phyloP scores from a whole-genome alignment of 2,329 filamentous ascomycete genomes.

The Allantophomopsis lycopodina region DNA sequence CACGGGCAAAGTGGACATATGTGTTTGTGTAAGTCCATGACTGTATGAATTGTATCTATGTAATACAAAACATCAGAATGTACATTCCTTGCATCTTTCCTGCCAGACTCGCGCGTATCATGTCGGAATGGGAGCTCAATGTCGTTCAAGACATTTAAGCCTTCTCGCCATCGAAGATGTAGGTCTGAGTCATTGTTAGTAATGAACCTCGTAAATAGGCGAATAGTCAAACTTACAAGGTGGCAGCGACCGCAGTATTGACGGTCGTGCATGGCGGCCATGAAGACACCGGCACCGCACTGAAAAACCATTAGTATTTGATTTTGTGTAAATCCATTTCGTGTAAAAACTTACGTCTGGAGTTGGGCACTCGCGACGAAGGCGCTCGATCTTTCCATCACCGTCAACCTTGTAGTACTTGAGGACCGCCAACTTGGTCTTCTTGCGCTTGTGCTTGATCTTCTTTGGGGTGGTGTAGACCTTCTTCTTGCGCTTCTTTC shows the following conservation, averaged over 20 bases:
- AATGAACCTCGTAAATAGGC: too few relatives aligned
- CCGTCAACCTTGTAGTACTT: conserved; percentile 99
- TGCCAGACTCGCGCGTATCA: too few relatives aligned
- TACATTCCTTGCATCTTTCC: too few relatives aligned
- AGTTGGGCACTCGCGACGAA: conserved; percentile 92
- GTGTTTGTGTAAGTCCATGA: not conserved
- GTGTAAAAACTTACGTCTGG: conserved; percentile 54
- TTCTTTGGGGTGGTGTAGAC: conserved; percentile 99
- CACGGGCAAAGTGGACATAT: too few relatives aligned
- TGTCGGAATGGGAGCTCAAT: too few relatives aligned
- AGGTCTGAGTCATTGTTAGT: conserved; percentile 26
- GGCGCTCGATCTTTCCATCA: conserved; percentile 99
- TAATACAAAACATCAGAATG: too few relatives aligned
- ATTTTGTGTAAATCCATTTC: not conserved
- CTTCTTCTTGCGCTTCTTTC: conserved; percentile 99
- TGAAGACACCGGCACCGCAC: conserved; percentile 99
- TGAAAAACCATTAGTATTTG: conserved; percentile 29
- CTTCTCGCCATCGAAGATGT: conserved; percentile 54
- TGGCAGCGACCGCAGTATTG: conserved; percentile 59
- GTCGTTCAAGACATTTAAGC: conserved; percentile 3
- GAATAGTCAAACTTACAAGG: conserved; percentile 19
- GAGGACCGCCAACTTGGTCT: conserved; percentile 99
- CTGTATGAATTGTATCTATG: not conserved
- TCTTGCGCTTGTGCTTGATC: conserved; percentile 99
- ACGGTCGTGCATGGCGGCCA: conserved; percentile 99